These are phyloP conservation scores for Neltuma alba DNA, from an alignment of 306 rosid genomes.

Conservation along the genomic window DNA sequence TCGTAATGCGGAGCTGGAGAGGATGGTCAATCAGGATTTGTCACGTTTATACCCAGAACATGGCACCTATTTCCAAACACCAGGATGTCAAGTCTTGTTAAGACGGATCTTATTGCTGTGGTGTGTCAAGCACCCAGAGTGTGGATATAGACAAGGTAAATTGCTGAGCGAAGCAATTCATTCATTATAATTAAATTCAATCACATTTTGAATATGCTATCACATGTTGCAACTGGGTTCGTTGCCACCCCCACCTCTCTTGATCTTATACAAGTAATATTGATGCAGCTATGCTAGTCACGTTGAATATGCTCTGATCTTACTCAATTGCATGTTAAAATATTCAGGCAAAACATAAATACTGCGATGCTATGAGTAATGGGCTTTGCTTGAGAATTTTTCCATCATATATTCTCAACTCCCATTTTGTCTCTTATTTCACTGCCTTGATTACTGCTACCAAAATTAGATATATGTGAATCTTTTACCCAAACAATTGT, in stretches of 20 bases:
- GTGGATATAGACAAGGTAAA: slow-evolving; percentile 94
- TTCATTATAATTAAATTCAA: slow-evolving; percentile 3
- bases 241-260: background rate
- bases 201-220: slow-evolving; percentile 20
- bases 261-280: background rate
- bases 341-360: slow-evolving; percentile 1
- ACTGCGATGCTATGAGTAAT: background rate
- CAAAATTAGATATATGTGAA: slow-evolving; percentile 22
- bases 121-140: slow-evolving; percentile 91
- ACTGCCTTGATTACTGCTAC: background rate
- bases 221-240: background rate
- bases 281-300: slow-evolving; percentile 3
- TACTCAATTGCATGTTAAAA: slow-evolving; percentile 13
- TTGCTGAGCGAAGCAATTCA: slow-evolving; percentile 30
- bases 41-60: slow-evolving; percentile 97
- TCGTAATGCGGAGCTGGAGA: slow-evolving; percentile 93
- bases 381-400: slow-evolving; percentile 22
- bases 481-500: background rate
- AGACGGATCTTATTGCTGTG: slow-evolving; percentile 88
- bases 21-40: slow-evolving; percentile 96
- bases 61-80: slow-evolving; percentile 94
- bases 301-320: slow-evolving; percentile 19
- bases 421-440: background rate
- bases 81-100: slow-evolving; percentile 90
- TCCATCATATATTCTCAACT: slow-evolving; percentile 13